Percentiles rank a stretch among this genome's conserved stretches.
These are phyloP conservation scores for Phytophthora vignae DNA, from an alignment of 352 stramenopile genomes.

Conservation along the genomic window DNA sequence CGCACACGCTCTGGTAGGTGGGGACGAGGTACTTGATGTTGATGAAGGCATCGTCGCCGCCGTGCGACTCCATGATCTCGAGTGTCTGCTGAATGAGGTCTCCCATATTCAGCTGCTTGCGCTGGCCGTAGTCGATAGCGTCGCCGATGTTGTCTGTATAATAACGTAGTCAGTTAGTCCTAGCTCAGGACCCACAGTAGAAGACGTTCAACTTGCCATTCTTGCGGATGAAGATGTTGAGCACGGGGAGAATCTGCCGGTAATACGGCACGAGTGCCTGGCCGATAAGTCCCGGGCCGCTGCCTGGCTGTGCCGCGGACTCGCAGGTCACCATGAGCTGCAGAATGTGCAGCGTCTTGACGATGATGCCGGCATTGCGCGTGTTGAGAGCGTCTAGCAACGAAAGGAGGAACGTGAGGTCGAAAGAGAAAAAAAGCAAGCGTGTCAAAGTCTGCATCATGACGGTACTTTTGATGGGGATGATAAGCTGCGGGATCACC, in stretches of 20 bases:
- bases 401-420: slow-evolving; percentile 7
- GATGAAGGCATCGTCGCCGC: slow-evolving; percentile 97
- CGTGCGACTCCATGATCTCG: slow-evolving; percentile 96
- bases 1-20: slow-evolving; percentile 95
- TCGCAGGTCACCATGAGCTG: slow-evolving; percentile 96
- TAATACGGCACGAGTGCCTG: slow-evolving; percentile 98
- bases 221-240: slow-evolving; percentile 98
- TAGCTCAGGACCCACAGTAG: neutral
- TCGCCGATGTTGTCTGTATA: slow-evolving; percentile 95
- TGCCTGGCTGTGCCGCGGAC: slow-evolving; percentile 76
- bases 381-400: slow-evolving; percentile 92
- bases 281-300: slow-evolving; percentile 91
- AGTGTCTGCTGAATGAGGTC: slow-evolving; percentile 98
- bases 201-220: slow-evolving; percentile 70
- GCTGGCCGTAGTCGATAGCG: slow-evolving; percentile 96
- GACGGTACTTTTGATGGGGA: slow-evolving; percentile 96
- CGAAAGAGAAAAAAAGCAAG: too few species aligned
- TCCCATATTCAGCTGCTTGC: slow-evolving; percentile 95
- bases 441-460: neutral
- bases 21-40: slow-evolving; percentile 99
- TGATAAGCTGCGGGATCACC: slow-evolving; percentile 98
- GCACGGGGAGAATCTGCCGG: slow-evolving; percentile 96
- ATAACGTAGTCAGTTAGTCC: neutral
- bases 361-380: slow-evolving; percentile 93
- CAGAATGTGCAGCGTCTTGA: slow-evolving; percentile 97